Evolutionary conservation across 2,329 filamentous ascomycete species (phyloP).

Genomic region (Curvularia spicifera): DNA sequence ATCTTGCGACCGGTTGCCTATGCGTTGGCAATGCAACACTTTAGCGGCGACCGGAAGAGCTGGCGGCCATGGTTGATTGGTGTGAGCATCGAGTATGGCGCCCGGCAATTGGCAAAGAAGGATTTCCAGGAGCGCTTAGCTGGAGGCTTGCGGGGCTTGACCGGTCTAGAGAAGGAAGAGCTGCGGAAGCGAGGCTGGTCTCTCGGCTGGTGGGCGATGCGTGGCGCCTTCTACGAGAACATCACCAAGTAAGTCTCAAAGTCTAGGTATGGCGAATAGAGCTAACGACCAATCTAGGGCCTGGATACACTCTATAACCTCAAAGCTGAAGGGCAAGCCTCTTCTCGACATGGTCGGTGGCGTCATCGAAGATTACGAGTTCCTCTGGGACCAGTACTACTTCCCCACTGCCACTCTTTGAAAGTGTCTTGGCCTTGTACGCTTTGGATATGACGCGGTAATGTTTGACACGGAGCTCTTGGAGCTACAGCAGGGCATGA

Average conservation of each 20-base stretch:
- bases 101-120: slow-evolving; percentile 79
- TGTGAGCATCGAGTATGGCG: slow-evolving; percentile 82
- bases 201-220: slow-evolving; percentile 94
- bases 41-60: slow-evolving; percentile 72
- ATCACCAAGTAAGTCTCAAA: slow-evolving; percentile 67
- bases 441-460: not conserved
- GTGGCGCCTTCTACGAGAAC: slow-evolving; percentile 95
- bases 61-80: slow-evolving; percentile 95
- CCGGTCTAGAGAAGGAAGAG: slow-evolving; percentile 87
- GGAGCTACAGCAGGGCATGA: not conserved
- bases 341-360: slow-evolving; percentile 82
- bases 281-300: slow-evolving; percentile 50
- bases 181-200: slow-evolving; percentile 86
- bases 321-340: slow-evolving; percentile 72
- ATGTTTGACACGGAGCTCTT: slow-evolving; percentile 2
- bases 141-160: slow-evolving; percentile 76
- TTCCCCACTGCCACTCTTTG: slow-evolving; percentile 72
- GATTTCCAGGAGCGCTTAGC: slow-evolving; percentile 68
- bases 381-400: slow-evolving; percentile 97
- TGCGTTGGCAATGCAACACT: slow-evolving; percentile 78
- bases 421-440: slow-evolving; percentile 2
- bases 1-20: slow-evolving; percentile 89
- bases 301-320: slow-evolving; percentile 72
- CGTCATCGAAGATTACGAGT: slow-evolving; percentile 94
- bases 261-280: not conserved